Conservation (phyloP, 2,329 filamentous ascomycete species). For the Fusarium foetens region DNA sequence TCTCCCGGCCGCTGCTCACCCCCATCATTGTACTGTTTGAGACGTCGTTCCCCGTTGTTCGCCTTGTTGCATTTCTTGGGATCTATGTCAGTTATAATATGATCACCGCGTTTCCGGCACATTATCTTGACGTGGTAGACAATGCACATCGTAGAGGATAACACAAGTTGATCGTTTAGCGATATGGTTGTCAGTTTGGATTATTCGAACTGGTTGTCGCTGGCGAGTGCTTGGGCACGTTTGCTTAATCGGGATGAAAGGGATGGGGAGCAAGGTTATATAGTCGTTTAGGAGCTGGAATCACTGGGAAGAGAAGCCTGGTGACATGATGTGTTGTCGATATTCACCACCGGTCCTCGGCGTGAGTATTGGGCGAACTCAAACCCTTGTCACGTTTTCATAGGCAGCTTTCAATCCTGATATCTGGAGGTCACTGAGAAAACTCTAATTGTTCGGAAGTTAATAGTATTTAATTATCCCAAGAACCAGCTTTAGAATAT, state of each 20-base stretch:
- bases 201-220: neutral
- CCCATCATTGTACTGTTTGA: neutral
- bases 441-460: fast-evolving
- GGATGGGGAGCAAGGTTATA: neutral
- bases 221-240: neutral
- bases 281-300: fast-evolving
- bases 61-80: neutral
- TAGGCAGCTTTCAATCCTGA: fast-evolving
- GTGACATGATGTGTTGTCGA: fast-evolving
- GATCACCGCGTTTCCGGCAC: neutral
- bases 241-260: neutral
- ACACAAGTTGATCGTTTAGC: fast-evolving
- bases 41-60: neutral
- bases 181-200: fast-evolving
- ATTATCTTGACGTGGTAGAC: neutral
- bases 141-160: neutral
- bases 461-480: fast-evolving
- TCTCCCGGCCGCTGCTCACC: neutral
- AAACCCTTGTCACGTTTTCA: fast-evolving
- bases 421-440: fast-evolving
- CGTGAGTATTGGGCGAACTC: neutral
- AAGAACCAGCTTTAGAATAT: too few species aligned
- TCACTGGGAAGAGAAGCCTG: too few species aligned
- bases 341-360: neutral
- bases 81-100: neutral